Evolutionary conservation across 768 basidiomycete species (phyloP), one percentile per base, ranked within the genome.

Genomic region (Russula earlei): DNA sequence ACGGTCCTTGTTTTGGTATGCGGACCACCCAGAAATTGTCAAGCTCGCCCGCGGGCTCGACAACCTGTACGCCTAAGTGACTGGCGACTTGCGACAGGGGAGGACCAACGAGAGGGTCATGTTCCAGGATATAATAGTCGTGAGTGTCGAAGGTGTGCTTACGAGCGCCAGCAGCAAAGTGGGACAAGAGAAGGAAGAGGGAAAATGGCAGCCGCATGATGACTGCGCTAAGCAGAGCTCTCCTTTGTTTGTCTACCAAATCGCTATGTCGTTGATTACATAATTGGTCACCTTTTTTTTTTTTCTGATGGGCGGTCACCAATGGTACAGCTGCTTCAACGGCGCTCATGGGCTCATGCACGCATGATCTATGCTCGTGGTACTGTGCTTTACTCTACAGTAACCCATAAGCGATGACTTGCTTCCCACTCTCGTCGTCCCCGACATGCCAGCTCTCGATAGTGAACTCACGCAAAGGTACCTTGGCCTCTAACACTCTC

Each of bases 11-110:
- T 67, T 82, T 79, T 61, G 69, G 65, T 40, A 75, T 71, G 24
- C 90, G 80, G 43, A 96, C 83, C 17, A 99, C 73, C 88, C 90
- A 99, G 70, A 88, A 78, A 53, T 90, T 75, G 27, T 70, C 66
- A 5, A 99, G 78, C 66, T 93, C 85, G 49, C 96, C 93, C 24
- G 83, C 85, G 62, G 81, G 86, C 66, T 94, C 91, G 54, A 98
- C 85, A 46, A 96, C 72, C 70, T 97, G 86, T 20, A 91, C 84
- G 14, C 83, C 83, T 11, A 98, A 76, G 0, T 73, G 68, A 7
- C 67, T 45, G 6, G 83, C 77, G 55, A 85, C 75, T 60, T 87
- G 82, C 54, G 71, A 70, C 58, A 88, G 76, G 62, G 82, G 76
- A 61, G 78, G 75, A 58, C 74, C 71, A 9, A 71, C 68, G 43